Evolutionary conservation across 75 land plant species (phyloP), one percentile per base, ranked within the genome.

Genomic region (Selaginella moellendorffii): DNA sequence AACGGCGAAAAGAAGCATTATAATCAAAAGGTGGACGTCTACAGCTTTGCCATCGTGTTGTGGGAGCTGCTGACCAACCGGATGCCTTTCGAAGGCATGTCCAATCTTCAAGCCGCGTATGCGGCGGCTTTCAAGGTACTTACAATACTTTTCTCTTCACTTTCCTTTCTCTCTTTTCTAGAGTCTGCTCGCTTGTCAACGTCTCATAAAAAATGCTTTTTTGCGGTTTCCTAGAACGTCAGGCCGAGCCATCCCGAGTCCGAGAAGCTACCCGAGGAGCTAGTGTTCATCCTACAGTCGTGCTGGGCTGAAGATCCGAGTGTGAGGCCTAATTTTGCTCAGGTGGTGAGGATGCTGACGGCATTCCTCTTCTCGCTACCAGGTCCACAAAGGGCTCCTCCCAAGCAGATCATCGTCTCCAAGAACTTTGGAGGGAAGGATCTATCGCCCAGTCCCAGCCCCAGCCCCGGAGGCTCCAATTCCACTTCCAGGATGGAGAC

Each of bases 231-330:
- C 30, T 36, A 69, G 68, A 86, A 83, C 61, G 71, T 76, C 63
- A 74, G 97, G 64, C 97, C 93, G 19, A 63, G 26, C 18, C 54
- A 87, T 53, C 74, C 92, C 1, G 81, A 82, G 19, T 36, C 46
- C 5, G 79, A 77, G 19, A 30, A 28, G 75, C 0, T 79, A 82
- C 1, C 68, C 18, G 66, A 82, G 30, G 97, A 87, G 30, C 83
- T 90, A 5, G 85, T 82, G 25, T 82, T 82, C 36, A 82, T 87
- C 28, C 31, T 90, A 54, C 73, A 72, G 63, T 70, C 56, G 31
- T 72, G 74, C 52, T 72, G 74, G 74, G 73, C 74, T 0, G 74
- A 72, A 61, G 74, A 72, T 25, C 74, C 74, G 23, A 72, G 69
- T 31, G 24, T 69, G 22, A 42, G 74, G 1, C 74, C 73, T 23